These are phyloP conservation scores for Pistacia integerrima DNA, from an alignment of 345 rosid genomes.

Conservation along the genomic window DNA sequence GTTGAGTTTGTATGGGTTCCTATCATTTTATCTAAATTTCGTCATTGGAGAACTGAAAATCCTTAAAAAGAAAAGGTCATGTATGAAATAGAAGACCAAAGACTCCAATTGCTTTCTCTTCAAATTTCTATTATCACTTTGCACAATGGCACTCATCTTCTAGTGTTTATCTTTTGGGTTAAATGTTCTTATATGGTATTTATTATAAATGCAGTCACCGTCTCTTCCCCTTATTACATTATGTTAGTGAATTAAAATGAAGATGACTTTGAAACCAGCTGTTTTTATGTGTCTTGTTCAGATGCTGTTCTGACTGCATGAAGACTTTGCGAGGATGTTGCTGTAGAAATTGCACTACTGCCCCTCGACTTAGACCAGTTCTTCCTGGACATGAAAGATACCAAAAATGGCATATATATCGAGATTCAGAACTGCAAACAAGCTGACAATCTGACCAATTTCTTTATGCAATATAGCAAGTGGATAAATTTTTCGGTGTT, in stretches of 20 bases:
- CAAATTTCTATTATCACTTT: background rate
- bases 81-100: background rate
- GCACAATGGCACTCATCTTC: background rate
- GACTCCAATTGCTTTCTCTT: background rate
- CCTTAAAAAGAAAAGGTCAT: background rate
- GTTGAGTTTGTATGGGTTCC: too few species aligned
- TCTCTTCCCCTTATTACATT: background rate
- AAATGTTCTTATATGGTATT: background rate
- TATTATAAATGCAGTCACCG: background rate
- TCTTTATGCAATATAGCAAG: background rate
- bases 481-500: slow-evolving; percentile 16
- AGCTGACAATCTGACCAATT: slow-evolving; percentile 21
- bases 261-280: background rate
- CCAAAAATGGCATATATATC: slow-evolving; percentile 78
- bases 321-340: slow-evolving; percentile 73
- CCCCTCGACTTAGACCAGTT: slow-evolving; percentile 80
- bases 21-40: background rate
- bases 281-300: slow-evolving; percentile 27
- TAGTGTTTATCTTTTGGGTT: background rate
- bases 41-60: background rate
- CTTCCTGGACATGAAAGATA: slow-evolving; percentile 79
- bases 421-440: slow-evolving; percentile 43
- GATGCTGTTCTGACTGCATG: slow-evolving; percentile 68
- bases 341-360: slow-evolving; percentile 60
- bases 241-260: background rate